Conservation (phyloP, 2,329 filamentous ascomycete species). For the Pestalotiopsis sp. region DNA sequence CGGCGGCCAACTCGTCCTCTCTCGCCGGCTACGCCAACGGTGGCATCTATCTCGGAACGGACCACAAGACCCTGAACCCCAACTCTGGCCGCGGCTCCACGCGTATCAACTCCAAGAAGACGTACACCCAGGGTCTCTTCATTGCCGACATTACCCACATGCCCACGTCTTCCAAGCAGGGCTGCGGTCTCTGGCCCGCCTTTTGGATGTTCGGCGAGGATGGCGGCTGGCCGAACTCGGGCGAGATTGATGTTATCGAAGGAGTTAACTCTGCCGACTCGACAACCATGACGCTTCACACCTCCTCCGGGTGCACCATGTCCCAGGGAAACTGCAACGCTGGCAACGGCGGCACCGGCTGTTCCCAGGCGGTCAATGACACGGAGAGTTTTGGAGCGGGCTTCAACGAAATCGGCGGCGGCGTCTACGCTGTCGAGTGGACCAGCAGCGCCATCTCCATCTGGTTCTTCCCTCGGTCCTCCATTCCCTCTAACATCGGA, state of each 20-base stretch:
- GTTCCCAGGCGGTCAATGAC: slow-evolving; percentile 55
- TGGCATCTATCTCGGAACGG: slow-evolving; percentile 71
- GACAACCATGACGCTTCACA: slow-evolving; percentile 72
- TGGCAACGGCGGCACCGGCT: slow-evolving; percentile 55
- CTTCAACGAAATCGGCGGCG: slow-evolving; percentile 73
- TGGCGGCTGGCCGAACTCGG: slow-evolving; percentile 63
- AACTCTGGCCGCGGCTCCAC: slow-evolving; percentile 68
- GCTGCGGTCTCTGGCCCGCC: slow-evolving; percentile 77
- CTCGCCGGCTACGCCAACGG: slow-evolving; percentile 61
- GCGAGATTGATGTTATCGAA: slow-evolving; percentile 83
- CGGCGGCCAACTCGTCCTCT: slow-evolving; percentile 58
- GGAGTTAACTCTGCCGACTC: slow-evolving; percentile 67
- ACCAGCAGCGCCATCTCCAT: slow-evolving; percentile 71
- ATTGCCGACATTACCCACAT: slow-evolving; percentile 76
- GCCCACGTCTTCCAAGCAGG: slow-evolving; percentile 58
- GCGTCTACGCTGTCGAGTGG: slow-evolving; percentile 79
- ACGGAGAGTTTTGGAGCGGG: slow-evolving; percentile 64
- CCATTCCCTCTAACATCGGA: slow-evolving; percentile 66
- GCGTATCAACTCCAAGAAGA: slow-evolving; percentile 67
- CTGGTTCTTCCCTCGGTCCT: slow-evolving; percentile 76
- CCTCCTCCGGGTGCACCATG: slow-evolving; percentile 59
- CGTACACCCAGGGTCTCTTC: slow-evolving; percentile 72
- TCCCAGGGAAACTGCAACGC: slow-evolving; percentile 58
- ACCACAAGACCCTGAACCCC: slow-evolving; percentile 59
- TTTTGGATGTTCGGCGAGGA: slow-evolving; percentile 69